phyloP scores from a whole-genome alignment of 2,329 filamentous ascomycete genomes.

The Tolypocladium capitatum region DNA sequence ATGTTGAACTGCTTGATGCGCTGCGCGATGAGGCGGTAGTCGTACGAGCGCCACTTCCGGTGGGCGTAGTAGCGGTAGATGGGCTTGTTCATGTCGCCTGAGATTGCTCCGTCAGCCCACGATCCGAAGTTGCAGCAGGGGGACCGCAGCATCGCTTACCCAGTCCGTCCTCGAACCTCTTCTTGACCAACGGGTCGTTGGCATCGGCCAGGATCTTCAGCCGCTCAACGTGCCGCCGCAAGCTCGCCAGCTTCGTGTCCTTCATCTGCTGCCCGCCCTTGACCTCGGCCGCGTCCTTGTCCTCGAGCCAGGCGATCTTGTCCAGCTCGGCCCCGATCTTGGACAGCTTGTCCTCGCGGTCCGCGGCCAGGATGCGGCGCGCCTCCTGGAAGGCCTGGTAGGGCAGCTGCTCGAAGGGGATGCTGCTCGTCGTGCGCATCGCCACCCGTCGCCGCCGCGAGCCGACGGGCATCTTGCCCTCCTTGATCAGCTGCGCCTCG shows the following conservation, averaged over 20 bases:
- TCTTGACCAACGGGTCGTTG: conserved; percentile 89
- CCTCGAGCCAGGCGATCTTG: conserved; percentile 55
- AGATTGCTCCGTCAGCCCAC: neutral
- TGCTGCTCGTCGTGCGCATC: conserved; percentile 46
- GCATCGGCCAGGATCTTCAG: conserved; percentile 86
- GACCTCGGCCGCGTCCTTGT: conserved; percentile 39
- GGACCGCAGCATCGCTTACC: conserved; percentile 40
- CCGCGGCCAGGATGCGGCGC: conserved; percentile 64
- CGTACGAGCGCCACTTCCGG: conserved; percentile 75
- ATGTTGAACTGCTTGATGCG: conserved; percentile 78
- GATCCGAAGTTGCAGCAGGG: neutral
- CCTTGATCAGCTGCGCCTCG: conserved; percentile 54
- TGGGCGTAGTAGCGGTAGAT: conserved; percentile 88
- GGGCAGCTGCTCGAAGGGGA: conserved; percentile 86
- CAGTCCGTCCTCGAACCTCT: conserved; percentile 79
- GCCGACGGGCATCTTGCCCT: conserved; percentile 61
- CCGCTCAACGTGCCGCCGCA: conserved; percentile 59
- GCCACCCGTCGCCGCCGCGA: conserved; percentile 73
- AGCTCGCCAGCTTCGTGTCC: conserved; percentile 51
- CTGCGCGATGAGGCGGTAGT: conserved; percentile 67
- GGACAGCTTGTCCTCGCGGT: conserved; percentile 68
- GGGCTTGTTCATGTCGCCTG: conserved; percentile 90
- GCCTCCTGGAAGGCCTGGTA: conserved; percentile 99
- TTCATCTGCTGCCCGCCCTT: conserved; percentile 52
- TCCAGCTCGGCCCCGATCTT: conserved; percentile 55